Percentiles rank a stretch among this genome's conserved stretches.
Conservation (phyloP, 768 basidiomycete genomes). For the Tricholoma sp. region DNA sequence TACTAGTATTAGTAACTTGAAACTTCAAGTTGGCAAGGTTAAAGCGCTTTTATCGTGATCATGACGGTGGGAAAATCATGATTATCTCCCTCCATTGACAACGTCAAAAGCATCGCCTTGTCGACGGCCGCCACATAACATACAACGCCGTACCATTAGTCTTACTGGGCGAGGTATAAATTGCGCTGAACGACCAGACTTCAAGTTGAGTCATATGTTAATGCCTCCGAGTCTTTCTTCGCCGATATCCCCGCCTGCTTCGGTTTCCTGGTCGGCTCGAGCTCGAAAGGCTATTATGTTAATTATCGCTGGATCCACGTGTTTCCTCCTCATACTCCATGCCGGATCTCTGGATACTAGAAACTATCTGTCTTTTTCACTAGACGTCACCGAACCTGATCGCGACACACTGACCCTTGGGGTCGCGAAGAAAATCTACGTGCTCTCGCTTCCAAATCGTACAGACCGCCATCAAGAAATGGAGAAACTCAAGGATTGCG, state of each 20-base stretch:
- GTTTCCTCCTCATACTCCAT: slow-evolving; percentile 3
- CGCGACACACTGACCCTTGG: slow-evolving; percentile 23
- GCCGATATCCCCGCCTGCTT: not conserved
- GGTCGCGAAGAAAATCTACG: slow-evolving; percentile 41
- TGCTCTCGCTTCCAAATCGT: slow-evolving; percentile 56
- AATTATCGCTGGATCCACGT: not conserved
- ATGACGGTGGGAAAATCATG: no score
- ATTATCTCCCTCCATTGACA: no score
- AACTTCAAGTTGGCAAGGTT: no score
- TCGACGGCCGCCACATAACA: no score
- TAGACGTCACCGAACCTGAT: not conserved
- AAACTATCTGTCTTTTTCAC: not conserved
- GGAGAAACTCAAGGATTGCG: slow-evolving; percentile 46
- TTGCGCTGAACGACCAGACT: no score
- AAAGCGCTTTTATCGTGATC: no score
- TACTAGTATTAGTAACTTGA: no score
- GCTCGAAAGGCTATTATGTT: not conserved
- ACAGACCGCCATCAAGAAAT: slow-evolving; percentile 52
- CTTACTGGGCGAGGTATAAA: no score
- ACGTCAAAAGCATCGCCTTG: no score
- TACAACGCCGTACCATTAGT: no score
- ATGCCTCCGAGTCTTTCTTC: not conserved
- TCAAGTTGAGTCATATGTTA: no score
- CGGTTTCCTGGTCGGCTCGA: slow-evolving; percentile 1
- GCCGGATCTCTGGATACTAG: not conserved